These are phyloP conservation scores for Earliella scabrosa DNA, from an alignment of 1,284 basidiomycete genomes.

Conservation along the genomic window DNA sequence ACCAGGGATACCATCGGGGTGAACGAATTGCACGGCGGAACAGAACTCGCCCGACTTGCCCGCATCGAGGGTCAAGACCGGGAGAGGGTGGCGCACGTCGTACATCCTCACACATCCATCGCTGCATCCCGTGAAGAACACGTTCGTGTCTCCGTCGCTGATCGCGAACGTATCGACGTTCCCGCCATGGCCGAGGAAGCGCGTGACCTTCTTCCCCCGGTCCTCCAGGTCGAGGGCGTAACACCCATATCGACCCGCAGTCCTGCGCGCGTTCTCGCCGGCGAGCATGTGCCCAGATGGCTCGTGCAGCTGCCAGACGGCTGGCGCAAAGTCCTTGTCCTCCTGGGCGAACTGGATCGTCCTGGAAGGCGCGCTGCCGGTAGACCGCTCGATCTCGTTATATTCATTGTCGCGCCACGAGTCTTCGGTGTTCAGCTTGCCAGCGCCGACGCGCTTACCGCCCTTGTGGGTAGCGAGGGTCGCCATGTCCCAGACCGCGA, in stretches of 20 bases:
- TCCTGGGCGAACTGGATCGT: constrained; percentile 26
- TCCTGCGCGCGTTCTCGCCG: constrained; percentile 17
- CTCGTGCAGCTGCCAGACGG: constrained; percentile 36
- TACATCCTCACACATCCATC: constrained; percentile 45
- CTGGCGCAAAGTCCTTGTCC: constrained; percentile 26
- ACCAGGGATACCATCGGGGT: constrained; percentile 33
- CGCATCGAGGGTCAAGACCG: constrained; percentile 30
- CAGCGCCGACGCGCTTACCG: constrained; percentile 8
- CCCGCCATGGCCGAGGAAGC: constrained; percentile 45
- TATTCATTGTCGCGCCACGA: constrained; percentile 31
- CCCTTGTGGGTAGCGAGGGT: constrained; percentile 33
- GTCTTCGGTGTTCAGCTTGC: constrained; percentile 23
- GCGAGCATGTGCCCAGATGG: constrained; percentile 35
- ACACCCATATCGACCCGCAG: constrained; percentile 28
- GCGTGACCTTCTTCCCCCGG: constrained; percentile 18
- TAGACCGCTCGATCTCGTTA: constrained; percentile 38
- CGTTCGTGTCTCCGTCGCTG: constrained; percentile 38
- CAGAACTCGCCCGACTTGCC: constrained; percentile 17
- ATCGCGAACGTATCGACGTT: constrained; percentile 36
- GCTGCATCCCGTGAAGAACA: constrained; percentile 39
- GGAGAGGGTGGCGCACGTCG: constrained; percentile 37
- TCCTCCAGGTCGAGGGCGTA: constrained; percentile 38
- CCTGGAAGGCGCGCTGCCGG: constrained; percentile 31
- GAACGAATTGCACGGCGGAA: constrained; percentile 20
- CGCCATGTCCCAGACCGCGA: constrained; percentile 40